Base-by-base conservation (phyloP, 371 early-diverging fungal species). In the Smittium culicis region DNA sequence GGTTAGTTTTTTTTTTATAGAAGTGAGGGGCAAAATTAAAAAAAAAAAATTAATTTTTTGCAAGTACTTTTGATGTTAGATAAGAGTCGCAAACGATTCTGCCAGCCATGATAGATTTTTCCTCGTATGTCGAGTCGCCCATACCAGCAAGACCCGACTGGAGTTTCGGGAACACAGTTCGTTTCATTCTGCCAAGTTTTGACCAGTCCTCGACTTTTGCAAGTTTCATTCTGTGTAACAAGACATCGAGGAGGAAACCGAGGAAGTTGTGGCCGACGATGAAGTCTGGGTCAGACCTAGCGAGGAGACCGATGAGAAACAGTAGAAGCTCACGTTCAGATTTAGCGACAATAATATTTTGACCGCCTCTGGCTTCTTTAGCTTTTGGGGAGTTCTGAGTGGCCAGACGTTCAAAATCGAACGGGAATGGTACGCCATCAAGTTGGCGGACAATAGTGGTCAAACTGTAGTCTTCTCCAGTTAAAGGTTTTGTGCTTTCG, bases 181-280 rank as follows among this genome's bases (percentile, higher is more conserved):
- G 83, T 32, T 89, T 82, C 58, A 96, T 79, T 60, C 98, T 79
- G 33, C 94, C 94, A 28, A 94, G 71, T 54, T 80, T 77, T 1
- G 88, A 88, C 98, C 98, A 88, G 68, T 80, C 73, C 34, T 83
- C 82, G 8, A 86, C 80, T 25, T 86, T 84, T 28, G 84, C 77
- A 8, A 77, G 80, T 67, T 92, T 91, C 91, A 97, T 88, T n/a
- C 98, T 87, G 72, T 91, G 90, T 59, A 97, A 75, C 1, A 98
- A 77, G 11, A 96, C 87, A 66, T 93, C 94, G 55, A 98, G 80
- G 70, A 91, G 94, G 71, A 94, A 91, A 11, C 91, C 93, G 64
- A 89, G 79, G 78, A 96, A 89, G 72, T 97, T 96, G 79, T 98
- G 99, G 30, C 97, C 96, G n/a, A 95, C 89, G 65, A 96, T 76